Conservation (phyloP, 345 rosid genomes). For the Cardamine resedifolia region DNA sequence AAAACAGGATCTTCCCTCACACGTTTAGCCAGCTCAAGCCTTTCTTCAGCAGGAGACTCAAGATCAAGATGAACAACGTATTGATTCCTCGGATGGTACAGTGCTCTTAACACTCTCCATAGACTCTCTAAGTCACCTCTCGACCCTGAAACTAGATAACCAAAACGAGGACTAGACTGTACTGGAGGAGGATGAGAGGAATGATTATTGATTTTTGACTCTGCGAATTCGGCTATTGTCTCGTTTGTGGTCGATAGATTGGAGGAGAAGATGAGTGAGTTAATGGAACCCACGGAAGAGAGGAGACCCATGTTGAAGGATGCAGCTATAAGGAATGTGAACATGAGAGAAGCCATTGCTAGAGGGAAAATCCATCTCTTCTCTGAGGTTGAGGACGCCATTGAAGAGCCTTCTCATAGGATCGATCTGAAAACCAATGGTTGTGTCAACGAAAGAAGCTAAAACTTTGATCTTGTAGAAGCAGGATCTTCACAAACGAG, state of each 20-base stretch:
- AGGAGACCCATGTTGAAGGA: slow-evolving; percentile 87
- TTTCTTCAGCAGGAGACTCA: slow-evolving; percentile 80
- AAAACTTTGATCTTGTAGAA: slow-evolving; percentile 8
- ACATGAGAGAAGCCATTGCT: slow-evolving; percentile 73
- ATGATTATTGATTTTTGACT: slow-evolving; percentile 45
- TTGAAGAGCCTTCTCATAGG: slow-evolving; percentile 37
- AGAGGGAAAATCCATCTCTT: slow-evolving; percentile 91
- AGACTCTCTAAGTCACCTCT: slow-evolving; percentile 89
- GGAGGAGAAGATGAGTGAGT: slow-evolving; percentile 63
- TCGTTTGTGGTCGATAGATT: slow-evolving; percentile 36
- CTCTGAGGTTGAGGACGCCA: slow-evolving; percentile 75
- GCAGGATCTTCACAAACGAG: neutral
- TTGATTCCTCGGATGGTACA: slow-evolving; percentile 90
- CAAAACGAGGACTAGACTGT: slow-evolving; percentile 72
- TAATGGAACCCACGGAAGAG: slow-evolving; percentile 70
- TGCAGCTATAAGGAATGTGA: slow-evolving; percentile 71
- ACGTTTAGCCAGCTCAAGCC: slow-evolving; percentile 74
- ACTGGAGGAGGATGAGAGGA: slow-evolving; percentile 40
- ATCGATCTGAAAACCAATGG: slow-evolving; percentile 16
- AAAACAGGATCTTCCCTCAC: slow-evolving; percentile 70
- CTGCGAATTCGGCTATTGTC: slow-evolving; percentile 50
- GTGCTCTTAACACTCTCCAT: slow-evolving; percentile 86
- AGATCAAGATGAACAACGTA: slow-evolving; percentile 94
- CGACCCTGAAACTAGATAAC: slow-evolving; percentile 91
- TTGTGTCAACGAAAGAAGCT: slow-evolving; percentile 3